Base-by-base conservation (phyloP, 1,284 basidiomycete genomes). In the Heterobasidion annosum region DNA sequence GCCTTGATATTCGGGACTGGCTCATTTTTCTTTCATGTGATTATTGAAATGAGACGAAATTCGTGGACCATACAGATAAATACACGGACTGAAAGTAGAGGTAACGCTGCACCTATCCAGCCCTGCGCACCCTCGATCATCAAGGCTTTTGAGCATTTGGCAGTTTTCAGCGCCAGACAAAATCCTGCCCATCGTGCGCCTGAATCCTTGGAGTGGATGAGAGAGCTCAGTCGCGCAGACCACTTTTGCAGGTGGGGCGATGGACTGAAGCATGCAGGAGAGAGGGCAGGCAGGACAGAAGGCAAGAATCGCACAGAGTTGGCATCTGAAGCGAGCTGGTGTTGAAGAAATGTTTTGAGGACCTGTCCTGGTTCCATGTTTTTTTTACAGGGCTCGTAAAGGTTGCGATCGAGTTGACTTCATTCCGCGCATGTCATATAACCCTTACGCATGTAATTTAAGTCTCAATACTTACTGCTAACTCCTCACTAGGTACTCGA, bases 101-200 rank as follows among this genome's bases (percentile, higher is more conserved):
- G 82, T 58, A 90, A 67, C 8, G 78, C 77, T 19, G 78, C 71
- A 51, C 74, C 74, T 44, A 89, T 66, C 89, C 89, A 91, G 51
- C 74, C 73, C 61, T 85, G 81, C 2, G 87, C 84, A 60, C 70
- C 78, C 56, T 89, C 86, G 53, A 88, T 66, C 74, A 91, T 79
- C 4, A 83, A 59, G 16, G 66, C 63, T 62, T 72, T 79, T 4
- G 84, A 87, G 33, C 79, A 66, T 34, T 72, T 60, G 2, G 83
- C 76, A 7, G 83, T 84, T 60, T 78, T 78, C 59, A 82, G 70
- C 2, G 89, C 88, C 44, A 91, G 68, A 61, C 78, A 85, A 34
- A 91, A 71, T 13, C 86, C 89, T 19, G 83, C 81, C 88, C 88
- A 91, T 57, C 85, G 78, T 56, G 78, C 80, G 48, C 78, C 81